Conservation (phyloP, 352 stramenopile species). For the Aphanomyces stellatus region DNA sequence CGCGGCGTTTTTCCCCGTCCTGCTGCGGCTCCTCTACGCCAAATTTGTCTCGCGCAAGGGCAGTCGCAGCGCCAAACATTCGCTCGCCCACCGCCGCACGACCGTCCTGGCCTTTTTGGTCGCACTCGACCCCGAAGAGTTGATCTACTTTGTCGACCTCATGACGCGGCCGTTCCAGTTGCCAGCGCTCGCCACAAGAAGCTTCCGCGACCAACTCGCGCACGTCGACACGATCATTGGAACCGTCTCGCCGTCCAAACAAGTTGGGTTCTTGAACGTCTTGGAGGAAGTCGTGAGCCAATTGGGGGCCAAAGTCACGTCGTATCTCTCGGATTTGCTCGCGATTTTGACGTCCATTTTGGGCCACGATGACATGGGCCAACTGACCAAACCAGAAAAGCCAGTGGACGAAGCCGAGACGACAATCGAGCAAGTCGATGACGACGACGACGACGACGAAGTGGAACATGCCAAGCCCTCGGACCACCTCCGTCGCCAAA, state of each 20-base stretch:
- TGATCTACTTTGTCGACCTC: slow-evolving; percentile 82
- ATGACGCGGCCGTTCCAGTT: slow-evolving; percentile 84
- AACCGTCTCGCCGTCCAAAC: slow-evolving; percentile 32
- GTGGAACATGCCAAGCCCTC: slow-evolving; percentile 1
- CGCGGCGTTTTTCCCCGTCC: slow-evolving; percentile 62
- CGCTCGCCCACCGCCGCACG: slow-evolving; percentile 73
- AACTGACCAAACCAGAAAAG: slow-evolving; percentile 17
- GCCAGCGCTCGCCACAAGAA: neutral
- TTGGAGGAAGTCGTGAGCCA: slow-evolving; percentile 81
- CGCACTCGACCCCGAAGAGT: slow-evolving; percentile 57
- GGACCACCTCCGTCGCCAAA: slow-evolving; percentile 41
- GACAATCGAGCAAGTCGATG: slow-evolving; percentile 21
- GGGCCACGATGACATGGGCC: slow-evolving; percentile 34
- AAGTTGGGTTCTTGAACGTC: slow-evolving; percentile 87
- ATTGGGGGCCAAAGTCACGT: slow-evolving; percentile 71
- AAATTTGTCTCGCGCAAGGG: slow-evolving; percentile 85
- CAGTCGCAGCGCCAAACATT: slow-evolving; percentile 64
- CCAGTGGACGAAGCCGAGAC: slow-evolving; percentile 22
- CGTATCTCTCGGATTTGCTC: slow-evolving; percentile 70
- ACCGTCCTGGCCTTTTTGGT: slow-evolving; percentile 87
- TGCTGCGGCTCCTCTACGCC: slow-evolving; percentile 85
- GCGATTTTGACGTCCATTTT: slow-evolving; percentile 72
- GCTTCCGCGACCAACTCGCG: slow-evolving; percentile 18
- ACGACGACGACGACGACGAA: slow-evolving; percentile 23
- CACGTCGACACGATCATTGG: neutral